Evolutionary conservation across 768 basidiomycete genomes (phyloP).

Genomic region (Mycena epipterygia): DNA sequence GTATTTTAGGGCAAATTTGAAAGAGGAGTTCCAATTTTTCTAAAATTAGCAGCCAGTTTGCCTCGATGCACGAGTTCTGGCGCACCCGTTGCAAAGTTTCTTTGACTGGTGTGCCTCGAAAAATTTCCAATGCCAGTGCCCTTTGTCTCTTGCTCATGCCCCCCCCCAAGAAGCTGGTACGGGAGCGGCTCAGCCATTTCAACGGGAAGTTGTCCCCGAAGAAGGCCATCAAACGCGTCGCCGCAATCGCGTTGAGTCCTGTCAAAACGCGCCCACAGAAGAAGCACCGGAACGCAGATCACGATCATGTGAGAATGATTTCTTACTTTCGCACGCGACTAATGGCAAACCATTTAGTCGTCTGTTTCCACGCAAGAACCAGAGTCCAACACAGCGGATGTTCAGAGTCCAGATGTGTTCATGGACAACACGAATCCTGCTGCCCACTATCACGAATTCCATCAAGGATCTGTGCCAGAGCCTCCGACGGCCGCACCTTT

Average conservation of each 20-base stretch:
- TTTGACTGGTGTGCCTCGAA: conserved; percentile 5
- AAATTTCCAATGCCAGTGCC: background rate
- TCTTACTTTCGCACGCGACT: background rate
- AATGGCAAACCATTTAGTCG: background rate
- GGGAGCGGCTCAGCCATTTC: conserved; percentile 1
- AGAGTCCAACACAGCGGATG: background rate
- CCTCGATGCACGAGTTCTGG: background rate
- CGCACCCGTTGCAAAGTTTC: conserved; percentile 21
- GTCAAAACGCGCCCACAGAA: conserved; percentile 19
- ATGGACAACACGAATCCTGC: background rate
- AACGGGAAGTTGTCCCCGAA: background rate
- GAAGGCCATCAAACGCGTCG: conserved; percentile 15
- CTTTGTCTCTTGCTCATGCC: conserved; percentile 8
- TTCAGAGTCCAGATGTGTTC: conserved; percentile 12
- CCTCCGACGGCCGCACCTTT: conserved; percentile 6
- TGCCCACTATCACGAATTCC: background rate
- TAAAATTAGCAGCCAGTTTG: too few species aligned
- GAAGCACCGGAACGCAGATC: conserved; percentile 12
- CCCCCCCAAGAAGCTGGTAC: conserved; percentile 1
- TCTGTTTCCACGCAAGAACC: background rate
- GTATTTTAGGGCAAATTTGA: background rate
- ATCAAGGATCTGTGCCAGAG: conserved; percentile 24
- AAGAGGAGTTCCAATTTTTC: too few species aligned
- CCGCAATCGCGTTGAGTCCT: conserved; percentile 15
- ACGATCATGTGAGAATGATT: background rate